These are phyloP conservation scores for Euryodendron excelsum DNA, from an alignment of 148 eudicot genomes.

Conservation along the genomic window DNA sequence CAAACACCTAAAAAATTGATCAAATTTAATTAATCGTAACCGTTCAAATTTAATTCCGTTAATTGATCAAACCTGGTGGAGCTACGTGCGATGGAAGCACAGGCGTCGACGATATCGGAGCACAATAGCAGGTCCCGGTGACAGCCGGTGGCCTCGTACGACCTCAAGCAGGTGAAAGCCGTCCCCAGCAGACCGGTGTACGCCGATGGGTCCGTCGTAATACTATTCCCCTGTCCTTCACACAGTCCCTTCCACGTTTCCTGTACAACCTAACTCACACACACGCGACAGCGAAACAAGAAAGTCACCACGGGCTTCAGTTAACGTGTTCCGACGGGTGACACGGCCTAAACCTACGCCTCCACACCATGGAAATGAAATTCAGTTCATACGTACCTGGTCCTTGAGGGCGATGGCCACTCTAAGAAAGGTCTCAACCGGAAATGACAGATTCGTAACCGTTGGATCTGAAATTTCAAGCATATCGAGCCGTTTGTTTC, in stretches of 20 bases:
- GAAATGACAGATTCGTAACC: conserved; percentile 32
- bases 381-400: conserved; percentile 34
- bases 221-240: not conserved
- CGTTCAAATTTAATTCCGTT: not conserved
- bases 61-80: conserved; percentile 34
- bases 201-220: conserved; percentile 35
- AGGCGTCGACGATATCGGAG: conserved; percentile 48
- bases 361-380: not conserved
- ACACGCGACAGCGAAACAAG: not conserved
- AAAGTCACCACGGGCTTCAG: not conserved
- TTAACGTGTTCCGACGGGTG: not conserved
- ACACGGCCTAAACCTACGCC: not conserved
- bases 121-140: conserved; percentile 45
- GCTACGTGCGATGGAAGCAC: conserved; percentile 27
- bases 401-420: conserved; percentile 58
- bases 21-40: not conserved
- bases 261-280: conserved; percentile 43
- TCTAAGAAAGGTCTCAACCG: conserved; percentile 32
- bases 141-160: conserved; percentile 48
- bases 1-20: not conserved
- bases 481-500: conserved; percentile 15
- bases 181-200: conserved; percentile 68
- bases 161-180: conserved; percentile 60
- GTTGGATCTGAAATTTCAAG: conserved; percentile 20
- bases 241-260: conserved; percentile 42